Base-by-base conservation (phyloP, 106 monocot genomes). In the Amphibolis antarctica region DNA sequence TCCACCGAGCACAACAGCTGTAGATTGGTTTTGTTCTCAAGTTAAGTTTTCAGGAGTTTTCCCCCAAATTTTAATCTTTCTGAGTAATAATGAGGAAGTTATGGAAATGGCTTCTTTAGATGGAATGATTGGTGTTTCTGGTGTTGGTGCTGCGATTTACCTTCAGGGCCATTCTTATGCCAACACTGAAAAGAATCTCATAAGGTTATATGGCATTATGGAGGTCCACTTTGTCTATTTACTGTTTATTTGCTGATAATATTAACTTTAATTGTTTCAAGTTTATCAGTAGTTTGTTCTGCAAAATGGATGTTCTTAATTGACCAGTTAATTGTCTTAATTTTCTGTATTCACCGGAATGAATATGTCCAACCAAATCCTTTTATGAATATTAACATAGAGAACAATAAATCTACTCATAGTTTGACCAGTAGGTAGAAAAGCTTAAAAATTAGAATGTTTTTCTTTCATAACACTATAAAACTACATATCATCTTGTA, bases 11-110 rank as follows among this genome's bases (percentile, higher is more conserved):
- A 49, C 58, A 56, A 85, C 78, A 62, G 79, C 85, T n/a, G 60
- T 76, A 29, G 73, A 71, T 63, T 92, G 88, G 92, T 58, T 81
- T 20, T 75, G 51, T 54, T 72, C 48, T 63, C 80, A 85, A 58
- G 1, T 29, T 53, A 59, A 48, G 4, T 63, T 46, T 54, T 75
- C 56, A 36, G 59, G 50, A 47, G 62, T 56, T 10, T 93, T 81
- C 52, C 92, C 92, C 55, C 84, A 76, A 29, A 80, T 85, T 76
- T 82, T 71, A 78, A n/a, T 88, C 62, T 74, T 47, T 42, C 48
- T 22, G n/a, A 62, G 46, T 42, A 75, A 57, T 53, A 56, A 52
- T 17, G 18, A 36, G 17, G 56, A 78, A 10, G 17, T 57, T 27
- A 22, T 46, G 57, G 44, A 61, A 49, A 45, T 69, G 17, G 22